Percentiles rank a stretch among this genome's conserved stretches.
These are phyloP conservation scores for Thalia dealbata DNA, from an alignment of 176 grass and related monocot species.

Conservation along the genomic window DNA sequence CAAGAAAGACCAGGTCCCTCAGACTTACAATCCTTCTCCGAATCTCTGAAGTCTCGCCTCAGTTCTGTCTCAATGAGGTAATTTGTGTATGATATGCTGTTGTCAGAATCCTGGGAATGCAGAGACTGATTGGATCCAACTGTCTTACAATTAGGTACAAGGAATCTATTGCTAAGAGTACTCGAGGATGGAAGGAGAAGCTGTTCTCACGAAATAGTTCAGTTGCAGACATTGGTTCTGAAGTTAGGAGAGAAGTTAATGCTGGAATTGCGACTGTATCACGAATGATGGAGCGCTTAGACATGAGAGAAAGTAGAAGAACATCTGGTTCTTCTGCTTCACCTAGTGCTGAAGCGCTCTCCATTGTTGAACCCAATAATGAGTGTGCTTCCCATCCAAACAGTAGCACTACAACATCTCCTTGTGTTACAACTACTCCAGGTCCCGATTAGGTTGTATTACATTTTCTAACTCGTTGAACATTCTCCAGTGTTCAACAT, in stretches of 20 bases:
- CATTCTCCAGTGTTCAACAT: background rate
- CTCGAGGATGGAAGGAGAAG: slow-evolving; percentile 86
- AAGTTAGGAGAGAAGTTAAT: slow-evolving; percentile 93
- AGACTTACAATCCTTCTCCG: slow-evolving; percentile 70
- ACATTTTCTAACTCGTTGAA: background rate
- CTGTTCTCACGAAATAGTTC: slow-evolving; percentile 62
- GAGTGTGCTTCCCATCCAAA: slow-evolving; percentile 8
- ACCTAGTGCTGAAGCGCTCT: slow-evolving; percentile 27
- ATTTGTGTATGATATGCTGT: background rate
- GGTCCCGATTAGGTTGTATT: background rate
- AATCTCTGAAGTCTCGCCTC: slow-evolving; percentile 76
- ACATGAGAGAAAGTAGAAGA: slow-evolving; percentile 52
- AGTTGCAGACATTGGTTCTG: slow-evolving; percentile 80
- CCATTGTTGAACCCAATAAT: slow-evolving; percentile 22
- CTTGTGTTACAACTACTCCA: slow-evolving; percentile 5
- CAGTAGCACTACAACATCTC: background rate
- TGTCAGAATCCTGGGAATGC: background rate
- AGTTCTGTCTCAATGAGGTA: slow-evolving; percentile 91
- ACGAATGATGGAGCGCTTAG: slow-evolving; percentile 83
- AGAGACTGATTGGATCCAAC: background rate
- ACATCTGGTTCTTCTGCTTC: slow-evolving; percentile 25
- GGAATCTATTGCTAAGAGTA: slow-evolving; percentile 90
- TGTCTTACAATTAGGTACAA: slow-evolving; percentile 66
- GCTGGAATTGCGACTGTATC: slow-evolving; percentile 89
- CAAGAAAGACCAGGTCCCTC: slow-evolving; percentile 63